Evolutionary conservation across 192 early-diverging fungal genomes (phyloP), one percentile per base, ranked within the genome.

Genomic region (Coemansia sp.): DNA sequence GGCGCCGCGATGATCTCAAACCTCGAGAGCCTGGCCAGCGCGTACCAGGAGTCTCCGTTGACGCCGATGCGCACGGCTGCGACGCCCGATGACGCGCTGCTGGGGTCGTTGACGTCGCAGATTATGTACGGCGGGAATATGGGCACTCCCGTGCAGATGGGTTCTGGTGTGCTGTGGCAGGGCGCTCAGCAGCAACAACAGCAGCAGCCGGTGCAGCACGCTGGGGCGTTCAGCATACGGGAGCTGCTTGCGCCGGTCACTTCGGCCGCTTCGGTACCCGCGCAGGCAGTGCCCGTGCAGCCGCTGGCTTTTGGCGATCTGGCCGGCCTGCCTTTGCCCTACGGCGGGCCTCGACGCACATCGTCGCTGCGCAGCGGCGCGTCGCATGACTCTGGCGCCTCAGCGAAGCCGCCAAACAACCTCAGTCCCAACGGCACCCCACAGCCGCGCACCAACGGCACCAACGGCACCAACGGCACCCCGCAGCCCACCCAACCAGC

Each of bases 21-120:
- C 41, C 64, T 76, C 19, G 73, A 76, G 53, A 66, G 58, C 47
- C 65, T 76, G 12, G 73, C 73, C 44, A 76, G 57, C 34, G 73
- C 73, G 11, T 64, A 76, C 42, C 53, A 61, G 49, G 59, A 67
- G 43, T 57, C 67, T 40, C 66, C 66, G 15, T 44, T 66, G 15
- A 22, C 54, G 22, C 62, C 66, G 2, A 43, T 66, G 57, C 71
- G 61, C 50, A 12, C 44, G 15, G 55, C 49, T 3, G 39, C 52
- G 27, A 53, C 54, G 9, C 34, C 59, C 17, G 62, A 69, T 39
- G 51, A 63, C 22, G 54, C 33, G 11, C 39, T 65, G 40, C 61
- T 76, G 19, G 60, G 73, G 18, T 64, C 63, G 48, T 56, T 76
- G 45, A 48, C 62, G 10, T 69, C 67, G 23, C 73, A 69, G 66